Evolutionary conservation across 148 eudicot species (phyloP), one percentile per base, ranked within the genome.

Genomic region (Amaranthus cruentus): DNA sequence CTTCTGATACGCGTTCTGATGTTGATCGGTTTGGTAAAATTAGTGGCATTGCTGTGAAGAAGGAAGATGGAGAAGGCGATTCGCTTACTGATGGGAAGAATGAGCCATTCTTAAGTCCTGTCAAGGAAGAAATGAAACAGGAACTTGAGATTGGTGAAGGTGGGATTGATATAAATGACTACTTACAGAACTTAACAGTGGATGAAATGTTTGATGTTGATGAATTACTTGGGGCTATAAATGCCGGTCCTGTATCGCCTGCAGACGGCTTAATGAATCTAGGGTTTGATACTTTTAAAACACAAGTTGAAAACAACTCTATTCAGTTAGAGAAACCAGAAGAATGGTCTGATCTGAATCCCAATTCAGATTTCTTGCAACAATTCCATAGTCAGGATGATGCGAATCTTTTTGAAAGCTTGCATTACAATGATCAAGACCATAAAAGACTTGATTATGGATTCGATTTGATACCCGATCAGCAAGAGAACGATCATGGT

Each of bases 161-260:
- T 44, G 72, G 73, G n/a, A 62, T 73, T 4, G 76, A 73, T 46
- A 44, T 63, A 15, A 75, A 56, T 48, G 78, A 78, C 42, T 14
- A 53, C 38, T 11, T 57, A 55, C 79, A 78, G 15, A 62, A 66
- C 11, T 73, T 74, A 48, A 14, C 75, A 10, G 6, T 12, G 7
- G 85, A 82, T 63, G 84, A 82, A 63, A 70, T 87, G 88, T 90
- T 92, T 60, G 86, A 89, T 68, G 84, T 88, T 65, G 90, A 87
- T 1, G 91, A 85, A 73, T 75, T 92, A 0, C 79, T 92, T 53
- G 82, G 80, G 9, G 64, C 55, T 9, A 58, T 88, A 18, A 73
- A 83, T 3, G 64, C 85, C 0, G 62, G 70, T 47, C 79, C 88
- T 38, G 43, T 75, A 7, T 10, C 52, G 14, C 62, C 4, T 6